Base-by-base conservation (phyloP, 108 stramenopile species). In the Pseudonitzschia pungens region DNA sequence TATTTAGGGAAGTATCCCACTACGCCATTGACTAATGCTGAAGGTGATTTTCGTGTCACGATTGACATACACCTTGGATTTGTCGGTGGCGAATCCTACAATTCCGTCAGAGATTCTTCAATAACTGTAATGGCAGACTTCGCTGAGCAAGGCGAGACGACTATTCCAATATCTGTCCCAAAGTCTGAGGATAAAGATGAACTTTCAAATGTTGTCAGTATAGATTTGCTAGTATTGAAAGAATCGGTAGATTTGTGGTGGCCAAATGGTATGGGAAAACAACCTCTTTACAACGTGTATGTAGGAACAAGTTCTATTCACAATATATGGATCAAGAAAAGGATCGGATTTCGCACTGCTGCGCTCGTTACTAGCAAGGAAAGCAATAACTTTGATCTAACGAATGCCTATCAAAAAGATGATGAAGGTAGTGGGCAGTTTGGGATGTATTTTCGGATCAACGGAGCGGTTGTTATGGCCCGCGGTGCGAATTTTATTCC, bases 401-500 rank as follows among this genome's bases (percentile, higher is more conserved):
- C 2, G 2, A 10, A 21, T 9, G 77, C 74, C 22, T 16, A 71
- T 2, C 56, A 56, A 24, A 63, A 48, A 51, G 2, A 7, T 16
- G 14, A 15, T 15, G 81, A 82, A 73, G 84, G 81, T 16, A 58
- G 81, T 52, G 74, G 81, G 0, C 43, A 22, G 14, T 68, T 77
- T 75, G 84, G 84, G 18, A 85, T 90, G 83, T 87, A 73, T 57
- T 79, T 86, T 59, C 76, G 85, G n/a, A 72, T 90, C 21, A 90
- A 90, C 59, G 89, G 89, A 21, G 83, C 58, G 5, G 22, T 70
- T 21, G 12, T 90, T 0, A 63, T 45, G 45, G 70, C 74, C 28
- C 71, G 85, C 10, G 89, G 89, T 1, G 84, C 89, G 26, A 90
- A 90, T 76, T 54, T 85, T 21, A 78, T 90, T 56, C 89, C 89